Base-by-base conservation (phyloP, 495 filamentous ascomycete species). In the Penicillium tannophilum region DNA sequence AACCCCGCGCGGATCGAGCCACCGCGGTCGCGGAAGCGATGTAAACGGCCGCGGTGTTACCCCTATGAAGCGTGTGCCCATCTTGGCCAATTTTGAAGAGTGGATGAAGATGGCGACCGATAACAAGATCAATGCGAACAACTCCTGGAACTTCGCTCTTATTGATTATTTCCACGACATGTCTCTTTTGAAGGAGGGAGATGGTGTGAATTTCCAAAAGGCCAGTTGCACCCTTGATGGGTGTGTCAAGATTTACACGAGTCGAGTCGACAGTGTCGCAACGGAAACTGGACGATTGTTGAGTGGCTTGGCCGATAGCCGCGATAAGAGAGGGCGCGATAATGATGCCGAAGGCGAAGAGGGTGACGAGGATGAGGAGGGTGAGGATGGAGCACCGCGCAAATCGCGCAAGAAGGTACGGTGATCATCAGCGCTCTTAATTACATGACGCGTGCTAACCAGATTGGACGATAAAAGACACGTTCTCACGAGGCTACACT, bases 41-140 rank as follows among this genome's bases (percentile, higher is more conserved):
- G 77, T 82, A 52, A 85, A 90, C 65, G 88, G 86, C 39, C 84
- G 77, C 45, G 90, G 87, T 16, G 89, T 97, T 50, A 98, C 94
- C 31, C 94, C 94, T 16, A 92, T 97, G 88, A 96, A 97, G 80
- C 89, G 94, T 43, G 90, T 96, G 33, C 95, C 94, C 0, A 89
- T 99, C 55, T 71, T 98, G 52, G 95, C 95, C 52, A 98, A 98
- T 74, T 99, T 98, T 66, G 94, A 99, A 73, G 95, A 99, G 69
- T 98, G 94, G 94, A 98, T 99, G 95, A 99, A 98, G 83, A 93
- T 98, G 91, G 95, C 95, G 10, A 98, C 93, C 23, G 94, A 99
- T 78, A 99, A 99, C 80, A 99, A 99, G 81, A 99, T 99, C 76
- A 99, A 98, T 69, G 95, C 94, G 43, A 86, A 90, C 24, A 99